These are phyloP conservation scores for Neocallimastix lanati DNA, from an alignment of 192 early-diverging fungal species.

Conservation along the genomic window DNA sequence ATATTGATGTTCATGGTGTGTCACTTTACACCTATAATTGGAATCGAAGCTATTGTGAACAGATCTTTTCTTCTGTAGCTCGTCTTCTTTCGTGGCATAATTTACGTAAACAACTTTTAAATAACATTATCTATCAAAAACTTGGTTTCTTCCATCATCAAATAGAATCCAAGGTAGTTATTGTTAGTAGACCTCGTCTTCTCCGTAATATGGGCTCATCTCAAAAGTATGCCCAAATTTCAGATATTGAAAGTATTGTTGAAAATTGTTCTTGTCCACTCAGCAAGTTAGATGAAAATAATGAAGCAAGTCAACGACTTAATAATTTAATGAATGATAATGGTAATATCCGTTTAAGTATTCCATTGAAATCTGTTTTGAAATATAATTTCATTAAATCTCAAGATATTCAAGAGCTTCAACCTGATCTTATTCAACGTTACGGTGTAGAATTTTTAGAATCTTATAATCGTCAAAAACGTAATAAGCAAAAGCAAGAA, in stretches of 20 bases:
- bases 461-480: neutral
- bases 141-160: neutral
- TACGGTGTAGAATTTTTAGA: neutral
- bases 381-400: neutral
- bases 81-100: neutral
- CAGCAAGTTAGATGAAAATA: neutral
- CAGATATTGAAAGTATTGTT: neutral
- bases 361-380: neutral
- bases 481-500: neutral
- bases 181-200: neutral
- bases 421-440: neutral
- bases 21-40: neutral
- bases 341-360: neutral
- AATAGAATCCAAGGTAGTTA: neutral
- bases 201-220: neutral
- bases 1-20: neutral
- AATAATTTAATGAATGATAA: neutral
- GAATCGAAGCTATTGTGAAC: neutral
- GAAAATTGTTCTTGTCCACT: neutral
- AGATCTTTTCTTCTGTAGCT: neutral
- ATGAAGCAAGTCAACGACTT: neutral
- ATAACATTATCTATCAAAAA: neutral
- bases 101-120: neutral
- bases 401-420: neutral
- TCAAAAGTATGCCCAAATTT: neutral